Conservation (phyloP, 164 flowering plant genomes). For the Vitis riparia region DNA sequence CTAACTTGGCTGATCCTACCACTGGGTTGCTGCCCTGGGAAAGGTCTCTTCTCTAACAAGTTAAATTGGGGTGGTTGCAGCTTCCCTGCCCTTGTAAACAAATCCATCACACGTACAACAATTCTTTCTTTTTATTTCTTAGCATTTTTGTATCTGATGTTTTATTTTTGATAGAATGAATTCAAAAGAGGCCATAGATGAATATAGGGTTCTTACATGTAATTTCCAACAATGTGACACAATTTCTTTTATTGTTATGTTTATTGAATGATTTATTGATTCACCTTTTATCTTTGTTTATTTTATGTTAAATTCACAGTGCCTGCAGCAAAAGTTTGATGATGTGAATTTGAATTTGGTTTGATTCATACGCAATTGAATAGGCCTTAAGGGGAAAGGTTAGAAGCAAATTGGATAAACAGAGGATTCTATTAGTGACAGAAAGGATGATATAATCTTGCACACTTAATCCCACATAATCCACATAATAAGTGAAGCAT, state of each 20-base stretch:
- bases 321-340: background rate
- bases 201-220: constrained; percentile 23
- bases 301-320: background rate
- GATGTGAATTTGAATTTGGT: background rate
- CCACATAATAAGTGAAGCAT: too few species aligned
- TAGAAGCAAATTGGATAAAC: too few species aligned
- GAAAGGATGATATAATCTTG: too few species aligned
- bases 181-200: constrained; percentile 3
- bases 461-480: too few species aligned
- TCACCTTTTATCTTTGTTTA: background rate
- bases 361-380: too few species aligned
- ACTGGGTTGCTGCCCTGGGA: constrained; percentile 78
- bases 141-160: constrained; percentile 1
- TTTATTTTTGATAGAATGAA: constrained; percentile 8
- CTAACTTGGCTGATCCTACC: constrained; percentile 54
- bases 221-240: constrained; percentile 11
- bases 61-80: constrained; percentile 9
- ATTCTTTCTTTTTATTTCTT: constrained; percentile 22
- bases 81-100: constrained; percentile 27
- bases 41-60: constrained; percentile 20
- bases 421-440: too few species aligned
- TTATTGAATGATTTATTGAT: background rate
- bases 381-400: background rate
- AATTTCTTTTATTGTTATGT: constrained; percentile 10
- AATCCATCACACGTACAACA: constrained; percentile 12